Conservation (phyloP, 169 alveolate genomes). For the Perkinsus olseni region DNA sequence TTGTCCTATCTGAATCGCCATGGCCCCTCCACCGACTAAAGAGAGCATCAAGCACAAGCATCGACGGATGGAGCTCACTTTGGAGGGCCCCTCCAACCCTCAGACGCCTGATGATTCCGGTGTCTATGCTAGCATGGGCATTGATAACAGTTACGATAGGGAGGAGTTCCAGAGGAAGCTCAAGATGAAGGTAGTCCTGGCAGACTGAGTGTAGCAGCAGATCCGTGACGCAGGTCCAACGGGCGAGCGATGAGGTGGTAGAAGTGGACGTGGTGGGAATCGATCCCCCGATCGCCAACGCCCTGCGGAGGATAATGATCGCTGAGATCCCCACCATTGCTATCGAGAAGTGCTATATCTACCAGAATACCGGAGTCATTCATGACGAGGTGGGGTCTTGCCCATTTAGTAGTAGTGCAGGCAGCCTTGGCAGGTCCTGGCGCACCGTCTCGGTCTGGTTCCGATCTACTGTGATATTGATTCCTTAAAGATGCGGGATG, state of each 20-base stretch:
- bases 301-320: slow-evolving; percentile 77
- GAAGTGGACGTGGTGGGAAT: slow-evolving; percentile 56
- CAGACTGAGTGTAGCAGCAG: not conserved
- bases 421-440: slow-evolving; percentile 24
- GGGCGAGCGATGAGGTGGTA: slow-evolving; percentile 5
- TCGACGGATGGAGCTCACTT: not conserved
- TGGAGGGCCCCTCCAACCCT: not conserved
- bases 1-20: not conserved
- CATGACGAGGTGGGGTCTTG: slow-evolving; percentile 70
- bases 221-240: not conserved
- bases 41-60: not conserved
- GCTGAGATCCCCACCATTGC: slow-evolving; percentile 90
- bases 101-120: not conserved
- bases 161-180: not conserved
- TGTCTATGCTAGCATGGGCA: not conserved
- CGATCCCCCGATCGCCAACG: slow-evolving; percentile 80
- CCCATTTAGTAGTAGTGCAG: not conserved
- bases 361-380: slow-evolving; percentile 70
- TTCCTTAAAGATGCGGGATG: slow-evolving; percentile 50
- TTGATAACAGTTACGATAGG: not conserved
- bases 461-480: slow-evolving; percentile 76
- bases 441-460: slow-evolving; percentile 78
- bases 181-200: not conserved
- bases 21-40: not conserved
- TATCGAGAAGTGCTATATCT: slow-evolving; percentile 70